Evolutionary conservation across 768 basidiomycete genomes (phyloP).

Genomic region (Suillus ampliporus): DNA sequence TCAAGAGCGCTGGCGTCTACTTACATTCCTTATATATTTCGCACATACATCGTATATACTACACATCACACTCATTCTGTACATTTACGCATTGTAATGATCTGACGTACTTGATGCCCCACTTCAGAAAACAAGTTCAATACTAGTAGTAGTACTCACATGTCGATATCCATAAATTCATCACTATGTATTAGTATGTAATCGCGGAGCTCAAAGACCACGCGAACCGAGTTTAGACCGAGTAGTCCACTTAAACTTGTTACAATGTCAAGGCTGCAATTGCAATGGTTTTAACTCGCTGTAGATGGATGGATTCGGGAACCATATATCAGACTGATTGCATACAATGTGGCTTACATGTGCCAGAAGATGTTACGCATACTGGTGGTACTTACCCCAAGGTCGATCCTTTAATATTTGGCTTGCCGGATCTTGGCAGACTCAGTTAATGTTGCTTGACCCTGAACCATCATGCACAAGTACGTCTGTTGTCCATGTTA

Average conservation of each 20-base stretch:
- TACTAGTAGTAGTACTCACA: not conserved
- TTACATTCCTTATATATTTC: not conserved
- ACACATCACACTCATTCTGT: conserved; percentile 6
- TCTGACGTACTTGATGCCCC: not conserved
- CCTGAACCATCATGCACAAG: conserved; percentile 9
- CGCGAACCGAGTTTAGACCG: no score
- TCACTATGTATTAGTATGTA: no score
- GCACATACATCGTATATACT: not conserved
- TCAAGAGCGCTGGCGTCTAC: not conserved
- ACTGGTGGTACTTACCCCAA: not conserved
- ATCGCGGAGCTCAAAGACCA: not conserved
- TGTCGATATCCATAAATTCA: no score
- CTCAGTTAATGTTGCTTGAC: not conserved
- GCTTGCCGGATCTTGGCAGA: conserved; percentile 2
- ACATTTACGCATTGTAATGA: conserved; percentile 6
- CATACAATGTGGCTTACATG: not conserved
- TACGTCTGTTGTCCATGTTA: conserved; percentile 1
- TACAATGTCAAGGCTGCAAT: not conserved
- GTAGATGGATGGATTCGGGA: not conserved
- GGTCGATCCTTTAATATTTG: not conserved
- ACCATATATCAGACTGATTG: not conserved
- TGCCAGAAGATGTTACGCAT: not conserved
- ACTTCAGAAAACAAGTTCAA: not conserved
- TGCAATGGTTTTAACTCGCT: not conserved
- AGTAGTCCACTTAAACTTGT: no score